These are phyloP conservation scores for Candida quercuum DNA, from an alignment of 805 yeast species.

Conservation along the genomic window DNA sequence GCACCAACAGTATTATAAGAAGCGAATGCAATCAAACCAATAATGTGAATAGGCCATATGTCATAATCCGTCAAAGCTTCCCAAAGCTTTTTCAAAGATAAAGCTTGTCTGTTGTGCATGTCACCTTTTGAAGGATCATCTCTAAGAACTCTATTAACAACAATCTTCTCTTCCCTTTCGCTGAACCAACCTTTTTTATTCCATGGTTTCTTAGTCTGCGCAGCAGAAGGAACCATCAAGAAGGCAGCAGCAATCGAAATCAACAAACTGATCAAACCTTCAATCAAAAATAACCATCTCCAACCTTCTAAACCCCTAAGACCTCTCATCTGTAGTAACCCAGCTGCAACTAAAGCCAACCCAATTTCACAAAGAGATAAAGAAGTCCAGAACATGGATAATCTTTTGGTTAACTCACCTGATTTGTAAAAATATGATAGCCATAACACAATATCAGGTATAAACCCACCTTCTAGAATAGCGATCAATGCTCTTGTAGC, in stretches of 20 bases:
- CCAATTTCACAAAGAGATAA: constrained; percentile 41
- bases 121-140: constrained; percentile 71
- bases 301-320: constrained; percentile 39
- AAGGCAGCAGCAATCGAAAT: constrained; percentile 46
- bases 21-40: constrained; percentile 39
- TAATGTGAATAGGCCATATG: constrained; percentile 49
- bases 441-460: constrained; percentile 61
- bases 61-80: constrained; percentile 42
- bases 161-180: constrained; percentile 49
- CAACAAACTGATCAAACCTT: constrained; percentile 51
- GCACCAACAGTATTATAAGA: constrained; percentile 28
- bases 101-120: constrained; percentile 56
- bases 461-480: constrained; percentile 59
- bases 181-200: constrained; percentile 48
- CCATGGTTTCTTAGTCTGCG: constrained; percentile 45
- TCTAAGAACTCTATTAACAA: constrained; percentile 52
- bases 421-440: constrained; percentile 61
- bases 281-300: constrained; percentile 64
- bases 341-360: constrained; percentile 48
- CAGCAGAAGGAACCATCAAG: constrained; percentile 53
- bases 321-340: constrained; percentile 23
- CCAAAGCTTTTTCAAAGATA: constrained; percentile 34
- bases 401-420: constrained; percentile 51
- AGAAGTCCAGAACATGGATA: constrained; percentile 58
- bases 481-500: constrained; percentile 48